phyloP scores from a whole-genome alignment of 805 yeast genomes.

The Metschnikowia borealis region DNA sequence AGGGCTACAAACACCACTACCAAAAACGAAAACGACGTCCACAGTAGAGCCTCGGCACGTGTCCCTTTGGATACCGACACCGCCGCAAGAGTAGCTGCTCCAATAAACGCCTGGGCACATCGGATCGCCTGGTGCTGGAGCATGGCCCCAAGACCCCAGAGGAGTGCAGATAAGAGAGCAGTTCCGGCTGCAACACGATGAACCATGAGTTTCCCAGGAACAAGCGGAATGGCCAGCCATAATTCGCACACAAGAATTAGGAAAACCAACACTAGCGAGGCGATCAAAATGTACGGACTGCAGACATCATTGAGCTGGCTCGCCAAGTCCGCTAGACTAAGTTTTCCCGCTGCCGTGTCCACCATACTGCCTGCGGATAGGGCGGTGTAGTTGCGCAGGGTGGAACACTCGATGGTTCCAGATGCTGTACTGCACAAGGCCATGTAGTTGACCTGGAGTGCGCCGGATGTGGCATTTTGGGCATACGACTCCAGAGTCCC shows the following conservation, averaged over 20 bases:
- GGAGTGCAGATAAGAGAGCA: constrained; percentile 19
- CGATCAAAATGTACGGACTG: constrained; percentile 53
- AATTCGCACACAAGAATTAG: constrained; percentile 38
- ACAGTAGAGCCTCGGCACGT: constrained; percentile 55
- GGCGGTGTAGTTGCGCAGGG: constrained; percentile 23
- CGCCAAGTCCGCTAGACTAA: constrained; percentile 49
- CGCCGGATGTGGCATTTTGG: constrained; percentile 3
- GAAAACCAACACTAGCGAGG: constrained; percentile 42
- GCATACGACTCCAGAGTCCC: constrained; percentile 15
- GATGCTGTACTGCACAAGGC: constrained; percentile 49
- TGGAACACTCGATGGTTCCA: constrained; percentile 33
- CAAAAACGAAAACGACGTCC: constrained; percentile 55
- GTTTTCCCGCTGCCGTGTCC: constrained; percentile 22
- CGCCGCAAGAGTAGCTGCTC: constrained; percentile 48
- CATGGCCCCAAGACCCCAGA: constrained; percentile 67
- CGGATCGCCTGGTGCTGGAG: constrained; percentile 56
- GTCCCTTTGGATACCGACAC: constrained; percentile 43
- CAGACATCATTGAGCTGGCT: constrained; percentile 42
- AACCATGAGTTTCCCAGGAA: constrained; percentile 42
- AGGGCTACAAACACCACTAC: constrained; percentile 28
- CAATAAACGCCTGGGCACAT: constrained; percentile 41
- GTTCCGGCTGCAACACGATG: constrained; percentile 31
- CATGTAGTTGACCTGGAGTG: constrained; percentile 51
- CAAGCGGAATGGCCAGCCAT: constrained; percentile 44
- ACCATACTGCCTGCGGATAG: constrained; percentile 30